Percentiles rank a stretch among this genome's conserved stretches.
These are phyloP conservation scores for Rhizopus sp. DNA, from an alignment of 371 early-diverging fungal genomes.

Conservation along the genomic window DNA sequence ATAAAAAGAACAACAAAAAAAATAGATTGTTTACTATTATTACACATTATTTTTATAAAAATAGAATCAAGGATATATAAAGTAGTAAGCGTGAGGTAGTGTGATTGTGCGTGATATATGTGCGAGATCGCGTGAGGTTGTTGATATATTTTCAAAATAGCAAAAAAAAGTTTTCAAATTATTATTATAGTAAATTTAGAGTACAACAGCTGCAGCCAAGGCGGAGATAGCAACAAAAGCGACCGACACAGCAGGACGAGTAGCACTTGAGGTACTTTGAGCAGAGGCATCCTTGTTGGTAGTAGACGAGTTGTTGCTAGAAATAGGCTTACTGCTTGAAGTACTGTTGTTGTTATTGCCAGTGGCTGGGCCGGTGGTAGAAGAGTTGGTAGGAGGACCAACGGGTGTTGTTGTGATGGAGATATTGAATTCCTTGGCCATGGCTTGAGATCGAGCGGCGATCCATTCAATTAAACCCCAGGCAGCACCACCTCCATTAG, in stretches of 20 bases:
- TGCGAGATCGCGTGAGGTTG: conserved; percentile 1
- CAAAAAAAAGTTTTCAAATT: neutral
- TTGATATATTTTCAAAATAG: neutral
- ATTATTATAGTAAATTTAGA: neutral
- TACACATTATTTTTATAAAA: neutral
- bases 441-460: conserved; percentile 12
- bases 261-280: conserved; percentile 15
- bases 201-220: conserved; percentile 11
- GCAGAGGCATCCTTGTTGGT: conserved; percentile 9
- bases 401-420: conserved; percentile 39
- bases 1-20: neutral
- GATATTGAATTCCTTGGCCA: conserved; percentile 48
- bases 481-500: conserved; percentile 50
- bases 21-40: conserved; percentile 1
- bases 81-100: too few relatives aligned
- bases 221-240: conserved; percentile 19
- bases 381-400: conserved; percentile 34
- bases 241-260: conserved; percentile 9
- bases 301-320: neutral
- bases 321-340: conserved; percentile 21
- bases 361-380: conserved; percentile 6
- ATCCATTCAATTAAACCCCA: conserved; percentile 53
- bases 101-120: neutral
- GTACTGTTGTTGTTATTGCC: conserved; percentile 9
- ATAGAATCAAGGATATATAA: neutral